Evolutionary conservation across 1,284 basidiomycete genomes (phyloP).

Genomic region (Fereydounia khargensis): DNA sequence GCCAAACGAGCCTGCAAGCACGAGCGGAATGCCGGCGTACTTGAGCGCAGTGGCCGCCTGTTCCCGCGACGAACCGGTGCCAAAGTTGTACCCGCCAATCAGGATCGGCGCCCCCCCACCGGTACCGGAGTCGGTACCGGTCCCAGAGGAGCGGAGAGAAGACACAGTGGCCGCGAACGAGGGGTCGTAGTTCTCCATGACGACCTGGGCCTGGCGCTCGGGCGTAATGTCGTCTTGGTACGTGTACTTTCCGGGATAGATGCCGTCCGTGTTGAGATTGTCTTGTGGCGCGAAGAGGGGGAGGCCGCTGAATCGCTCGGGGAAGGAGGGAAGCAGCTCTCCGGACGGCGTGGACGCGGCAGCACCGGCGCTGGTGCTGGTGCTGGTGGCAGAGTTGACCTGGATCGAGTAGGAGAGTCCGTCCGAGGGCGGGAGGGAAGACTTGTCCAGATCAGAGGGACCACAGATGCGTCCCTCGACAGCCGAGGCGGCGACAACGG

Average conservation of each 20-base stretch:
- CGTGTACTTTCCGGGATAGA: constrained; percentile 99
- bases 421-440: constrained; percentile 62
- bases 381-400: constrained; percentile 23
- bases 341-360: constrained; percentile 31
- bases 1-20: constrained; percentile 93
- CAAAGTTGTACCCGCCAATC: constrained; percentile 95
- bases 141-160: constrained; percentile 60
- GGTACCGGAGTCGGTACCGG: background rate
- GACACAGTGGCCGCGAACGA: constrained; percentile 75
- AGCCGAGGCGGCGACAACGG: constrained; percentile 93
- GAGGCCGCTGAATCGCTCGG: constrained; percentile 75
- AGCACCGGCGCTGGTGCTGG: constrained; percentile 41
- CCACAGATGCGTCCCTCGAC: constrained; percentile 86
- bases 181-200: constrained; percentile 94
- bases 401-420: constrained; percentile 60
- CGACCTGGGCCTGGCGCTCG: constrained; percentile 88
- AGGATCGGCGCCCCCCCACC: constrained; percentile 64
- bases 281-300: constrained; percentile 92
- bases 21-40: constrained; percentile 85
- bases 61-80: constrained; percentile 96
- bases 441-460: constrained; percentile 67
- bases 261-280: constrained; percentile 96
- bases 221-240: constrained; percentile 99
- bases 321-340: constrained; percentile 62
- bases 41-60: constrained; percentile 97